Base-by-base conservation (phyloP, 2,329 filamentous ascomycete species). In the Colletotrichum gigasporum region DNA sequence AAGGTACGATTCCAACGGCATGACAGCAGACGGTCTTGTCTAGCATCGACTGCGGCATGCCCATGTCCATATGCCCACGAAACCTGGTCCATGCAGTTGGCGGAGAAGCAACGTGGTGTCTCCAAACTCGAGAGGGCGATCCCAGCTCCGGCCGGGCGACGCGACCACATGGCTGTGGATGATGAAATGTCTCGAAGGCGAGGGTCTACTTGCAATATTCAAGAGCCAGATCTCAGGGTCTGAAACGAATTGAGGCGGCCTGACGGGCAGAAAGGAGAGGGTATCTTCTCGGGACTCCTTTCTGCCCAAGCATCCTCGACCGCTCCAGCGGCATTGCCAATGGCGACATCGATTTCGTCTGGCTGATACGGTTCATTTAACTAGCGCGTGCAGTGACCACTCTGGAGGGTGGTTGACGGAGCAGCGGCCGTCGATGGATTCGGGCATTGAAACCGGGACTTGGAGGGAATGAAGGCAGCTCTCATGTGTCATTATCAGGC, bases 391-490 rank as follows among this genome's bases (percentile, higher is more conserved):
- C 61, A 42, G 32, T 64, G 56, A 32, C 61, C 56, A 64, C 24
- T 34, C 39, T 42, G 12, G 34, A 35, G 10, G 30, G 61, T 34
- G 32, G 20, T 39, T 44, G 18, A 37, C 62, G 62, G 62, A 65
- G 50, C 22, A 42, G 48, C 22, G 48, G 48, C 62, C 62, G 62
- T 65, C 47, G 20, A 47, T 26, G 41, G 12, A n/a, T 24, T 47
- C 61, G 32, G 39, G 57, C 57, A 62, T 61, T 64, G 56, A 62
- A 62, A 62, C 57, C 42, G 28, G 48, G 57, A 62, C 42, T 54
- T 48, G 18, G 35, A 32, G 20, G 22, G 42, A 42, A 34, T 37
- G 34, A 54, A 42, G 34, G 20, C 28, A 32, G 42, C 22, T 52
- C 42, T 41, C 34, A 34, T 44, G 56, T 61, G 61, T 64, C 56